phyloP scores from a whole-genome alignment of 2,329 filamentous ascomycete genomes.

The Cephalotrichum gorgonifer region DNA sequence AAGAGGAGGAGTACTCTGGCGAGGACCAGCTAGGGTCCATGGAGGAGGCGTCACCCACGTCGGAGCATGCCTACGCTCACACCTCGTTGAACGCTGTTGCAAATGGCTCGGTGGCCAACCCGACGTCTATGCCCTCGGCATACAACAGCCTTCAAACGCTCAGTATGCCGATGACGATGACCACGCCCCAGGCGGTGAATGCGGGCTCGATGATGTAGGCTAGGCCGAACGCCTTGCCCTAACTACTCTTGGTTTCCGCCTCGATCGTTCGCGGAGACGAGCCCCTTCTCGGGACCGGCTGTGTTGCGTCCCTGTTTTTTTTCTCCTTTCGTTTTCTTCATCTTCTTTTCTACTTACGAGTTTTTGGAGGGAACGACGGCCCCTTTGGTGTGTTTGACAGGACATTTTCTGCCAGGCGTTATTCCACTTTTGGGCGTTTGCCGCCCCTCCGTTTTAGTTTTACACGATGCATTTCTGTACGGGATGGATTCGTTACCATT shows the following conservation, averaged over 20 bases:
- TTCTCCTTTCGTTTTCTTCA: constrained; percentile 7
- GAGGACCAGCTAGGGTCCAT: constrained; percentile 76
- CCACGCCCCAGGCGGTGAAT: constrained; percentile 38
- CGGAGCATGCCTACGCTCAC: constrained; percentile 52
- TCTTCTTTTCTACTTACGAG: background rate
- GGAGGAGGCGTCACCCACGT: constrained; percentile 67
- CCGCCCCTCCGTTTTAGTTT: background rate
- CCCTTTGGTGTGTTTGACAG: background rate
- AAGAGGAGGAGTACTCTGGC: constrained; percentile 72
- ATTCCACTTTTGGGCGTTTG: background rate
- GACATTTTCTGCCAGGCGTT: background rate
- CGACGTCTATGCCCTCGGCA: constrained; percentile 16
- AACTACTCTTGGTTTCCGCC: constrained; percentile 3
- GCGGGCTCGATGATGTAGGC: constrained; percentile 33
- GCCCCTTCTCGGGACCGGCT: too few species aligned
- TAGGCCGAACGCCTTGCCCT: too few species aligned
- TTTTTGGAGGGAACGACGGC: too few species aligned
- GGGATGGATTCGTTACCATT: background rate
- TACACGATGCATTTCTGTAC: background rate
- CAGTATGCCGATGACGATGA: constrained; percentile 56
- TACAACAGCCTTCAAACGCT: constrained; percentile 51
- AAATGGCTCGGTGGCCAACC: constrained; percentile 9
- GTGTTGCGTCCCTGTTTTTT: constrained; percentile 6
- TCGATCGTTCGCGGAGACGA: too few species aligned
- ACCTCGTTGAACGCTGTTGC: constrained; percentile 35